Percentiles rank a stretch among this genome's conserved stretches.
phyloP scores from a whole-genome alignment of 139 green algal genomes.

The Eudorina sp. region DNA sequence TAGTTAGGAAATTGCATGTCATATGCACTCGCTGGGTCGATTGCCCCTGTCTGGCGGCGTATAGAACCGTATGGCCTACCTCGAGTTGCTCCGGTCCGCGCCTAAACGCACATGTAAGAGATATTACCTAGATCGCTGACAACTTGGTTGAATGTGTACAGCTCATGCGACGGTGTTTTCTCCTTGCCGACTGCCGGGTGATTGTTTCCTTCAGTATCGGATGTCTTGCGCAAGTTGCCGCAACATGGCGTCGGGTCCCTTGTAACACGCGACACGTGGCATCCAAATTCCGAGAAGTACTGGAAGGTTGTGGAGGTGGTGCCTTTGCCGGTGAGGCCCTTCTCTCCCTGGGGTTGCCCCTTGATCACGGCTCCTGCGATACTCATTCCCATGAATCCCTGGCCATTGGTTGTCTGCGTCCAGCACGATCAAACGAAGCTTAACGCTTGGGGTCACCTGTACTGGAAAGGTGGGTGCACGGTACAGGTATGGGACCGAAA shows the following conservation, averaged over 20 bases:
- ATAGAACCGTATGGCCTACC: conserved; percentile 12
- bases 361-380: neutral
- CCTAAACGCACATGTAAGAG: conserved; percentile 31
- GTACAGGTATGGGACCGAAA: too few species aligned
- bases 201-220: conserved; percentile 27
- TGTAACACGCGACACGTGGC: conserved; percentile 49
- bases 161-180: too few species aligned
- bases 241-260: conserved; percentile 27
- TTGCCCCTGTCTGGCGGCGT: neutral
- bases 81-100: conserved; percentile 8
- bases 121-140: too few species aligned
- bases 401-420: neutral
- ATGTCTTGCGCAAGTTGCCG: conserved; percentile 36
- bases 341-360: neutral
- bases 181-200: too few species aligned
- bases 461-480: conserved; percentile 32
- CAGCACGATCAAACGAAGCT: conserved; percentile 26
- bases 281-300: conserved; percentile 24
- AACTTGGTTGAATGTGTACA: too few species aligned
- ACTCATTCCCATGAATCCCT: neutral
- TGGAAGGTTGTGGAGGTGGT: conserved; percentile 48
- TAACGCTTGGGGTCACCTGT: conserved; percentile 1
- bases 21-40: too few species aligned
- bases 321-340: neutral
- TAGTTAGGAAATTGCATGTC: too few species aligned